Base-by-base conservation (phyloP, 805 yeast genomes). In the Grigorovia transvaalensis region DNA sequence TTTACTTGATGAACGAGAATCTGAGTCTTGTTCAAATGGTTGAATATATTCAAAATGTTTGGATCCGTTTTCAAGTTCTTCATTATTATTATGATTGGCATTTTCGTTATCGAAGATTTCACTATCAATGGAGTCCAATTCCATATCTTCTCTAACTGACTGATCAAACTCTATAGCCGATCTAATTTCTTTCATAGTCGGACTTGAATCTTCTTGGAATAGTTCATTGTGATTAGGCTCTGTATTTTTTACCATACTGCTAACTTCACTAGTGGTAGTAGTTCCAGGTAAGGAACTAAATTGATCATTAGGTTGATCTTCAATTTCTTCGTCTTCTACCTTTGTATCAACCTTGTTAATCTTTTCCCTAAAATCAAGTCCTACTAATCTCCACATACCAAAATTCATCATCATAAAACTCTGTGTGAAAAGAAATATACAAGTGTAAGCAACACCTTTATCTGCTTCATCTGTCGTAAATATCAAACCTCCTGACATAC, bases 371-470 rank as follows among this genome's bases (percentile, higher is more conserved):
- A 88, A 85, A 64, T 89, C 96, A 63, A 79, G 71, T 44, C 81
- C 84, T 15, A 88, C 73, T 50, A 89, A 67, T 54, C 81, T 74
- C 67, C 82, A 84, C 50, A 85, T 77, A 1, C 96, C 96, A 46
- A 84, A 68, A 59, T 86, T 84, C 75, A 88, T 87, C 68, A 85
- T 80, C 59, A 77, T 67, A 46, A 86, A 73, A 42, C 81, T 74
- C 64, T 84, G 88, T 1, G 83, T 72, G 7, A 85, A 81, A 51
- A 82, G 70, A 57, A 82, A 84, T 35, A 88, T 81, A 59, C 89
- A 82, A 18, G 84, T 81, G 67, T 85, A 88, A 0, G 96, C 91
- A 33, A 84, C 84, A 35, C 96, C 96, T 58, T 76, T 74, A 50
- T 78, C 73, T 17, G 85, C 84, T 51, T 84, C 79, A 4, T 65